A percentile compares a stretch with the other conserved stretches of the same genome.
Evolutionary conservation across 108 stramenopile species (phyloP).

Genomic region (Parmales sp.): DNA sequence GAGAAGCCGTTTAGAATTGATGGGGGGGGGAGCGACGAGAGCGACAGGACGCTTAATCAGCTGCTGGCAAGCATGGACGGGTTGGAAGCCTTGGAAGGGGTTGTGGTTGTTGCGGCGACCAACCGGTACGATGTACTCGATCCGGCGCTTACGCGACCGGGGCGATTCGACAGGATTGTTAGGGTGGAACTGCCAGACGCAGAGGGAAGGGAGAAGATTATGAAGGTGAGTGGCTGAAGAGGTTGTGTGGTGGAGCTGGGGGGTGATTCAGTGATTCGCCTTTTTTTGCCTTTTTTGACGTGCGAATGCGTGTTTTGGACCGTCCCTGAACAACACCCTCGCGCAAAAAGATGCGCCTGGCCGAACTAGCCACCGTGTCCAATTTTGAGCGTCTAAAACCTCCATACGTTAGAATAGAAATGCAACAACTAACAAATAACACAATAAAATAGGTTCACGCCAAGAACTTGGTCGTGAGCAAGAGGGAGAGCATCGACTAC

Average conservation of each 20-base stretch:
- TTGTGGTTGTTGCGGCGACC: conserved; percentile 78
- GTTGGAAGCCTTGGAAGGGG: no score
- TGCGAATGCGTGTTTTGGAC: no score
- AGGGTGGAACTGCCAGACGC: conserved; percentile 64
- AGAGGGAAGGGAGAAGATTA: conserved; percentile 61
- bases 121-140: conserved; percentile 75
- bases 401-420: neutral
- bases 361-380: conserved; percentile 26
- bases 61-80: conserved; percentile 51
- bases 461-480: conserved; percentile 27
- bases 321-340: no score
- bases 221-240: conserved; percentile 72
- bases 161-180: conserved; percentile 88
- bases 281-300: no score
- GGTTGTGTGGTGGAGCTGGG: no score
- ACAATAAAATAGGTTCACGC: no score
- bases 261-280: no score
- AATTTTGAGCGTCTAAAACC: neutral
- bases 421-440: no score
- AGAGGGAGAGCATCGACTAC: conserved; percentile 39
- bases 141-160: conserved; percentile 77
- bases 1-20: conserved; percentile 20
- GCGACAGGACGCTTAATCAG: conserved; percentile 59
- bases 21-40: no score
- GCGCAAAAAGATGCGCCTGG: conserved; percentile 23